Base-by-base conservation (phyloP, 352 stramenopile species). In the Pythium apleroticum region DNA sequence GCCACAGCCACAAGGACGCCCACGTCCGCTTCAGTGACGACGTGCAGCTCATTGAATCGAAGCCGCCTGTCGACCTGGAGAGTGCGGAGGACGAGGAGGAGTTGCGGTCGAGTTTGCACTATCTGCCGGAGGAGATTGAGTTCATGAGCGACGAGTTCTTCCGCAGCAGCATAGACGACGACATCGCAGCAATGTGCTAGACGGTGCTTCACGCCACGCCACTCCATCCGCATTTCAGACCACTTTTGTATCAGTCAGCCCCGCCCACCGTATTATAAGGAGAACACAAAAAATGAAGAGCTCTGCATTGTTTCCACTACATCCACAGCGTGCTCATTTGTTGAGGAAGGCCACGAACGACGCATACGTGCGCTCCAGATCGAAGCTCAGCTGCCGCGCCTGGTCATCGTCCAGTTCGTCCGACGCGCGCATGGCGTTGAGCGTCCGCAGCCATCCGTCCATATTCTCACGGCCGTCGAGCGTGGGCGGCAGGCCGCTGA, bases 361-460 rank as follows among this genome's bases (percentile, higher is more conserved):
- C 60, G 86, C 90, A 84, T 99, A 99, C 3, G 94, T 88, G 20
- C 78, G 85, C 63, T 99, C 96, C 37, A 99, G 86, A 77, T 99
- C 96, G 59, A 98, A 95, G 66, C 89, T 93, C 24, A 99, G 80
- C 76, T 99, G 97, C 37, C 96, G 86, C 33, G 91, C 83, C 76
- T 99, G 95, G 63, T 98, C 93, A 53, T 99, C 97, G 60, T 96
- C 84, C 35, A 99, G 93, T 67, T 97, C 91, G 52, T 99, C 97
- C 0, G 97, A 93, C 39, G 97, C 97, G 46, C 96, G 89, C 95
- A 99, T 97, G 3, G 74, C 73, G 77, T 99, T 99, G 58, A 99
- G 82, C 30, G 92, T 97, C 50, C 97, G 80, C 53, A 99, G 79
- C 97, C 97, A 99, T 50, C 88, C 81, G 71, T 98, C 78, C 27